Conservation (phyloP, 164 flowering plant genomes). For the Paratinospora sagittata region DNA sequence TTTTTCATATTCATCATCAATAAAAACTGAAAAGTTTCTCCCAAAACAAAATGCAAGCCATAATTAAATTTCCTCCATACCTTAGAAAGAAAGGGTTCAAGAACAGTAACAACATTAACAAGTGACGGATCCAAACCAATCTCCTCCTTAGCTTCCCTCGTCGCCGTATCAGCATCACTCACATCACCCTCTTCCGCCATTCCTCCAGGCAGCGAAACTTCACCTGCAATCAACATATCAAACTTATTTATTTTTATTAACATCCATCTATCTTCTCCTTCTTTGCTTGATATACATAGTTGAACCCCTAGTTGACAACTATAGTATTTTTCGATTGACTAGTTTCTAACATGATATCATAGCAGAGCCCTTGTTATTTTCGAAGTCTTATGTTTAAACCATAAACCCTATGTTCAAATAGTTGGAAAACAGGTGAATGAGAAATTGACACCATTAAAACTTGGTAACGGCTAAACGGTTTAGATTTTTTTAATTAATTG, state of each 20-base stretch:
- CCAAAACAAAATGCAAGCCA: not conserved
- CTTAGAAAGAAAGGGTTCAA: slow-evolving; percentile 84
- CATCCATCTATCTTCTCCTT: too few relatives aligned
- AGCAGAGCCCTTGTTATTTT: too few relatives aligned
- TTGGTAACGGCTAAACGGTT: too few relatives aligned
- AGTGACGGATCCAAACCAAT: slow-evolving; percentile 87
- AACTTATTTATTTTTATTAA: not conserved
- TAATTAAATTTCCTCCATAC: slow-evolving; percentile 25
- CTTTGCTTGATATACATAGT: too few relatives aligned
- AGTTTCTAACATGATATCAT: too few relatives aligned
- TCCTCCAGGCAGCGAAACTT: slow-evolving; percentile 92
- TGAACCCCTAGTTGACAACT: too few relatives aligned
- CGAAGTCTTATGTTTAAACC: too few relatives aligned
- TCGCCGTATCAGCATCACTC: slow-evolving; percentile 65
- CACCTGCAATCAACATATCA: slow-evolving; percentile 43
- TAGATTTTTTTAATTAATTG: too few relatives aligned
- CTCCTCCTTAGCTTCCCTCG: slow-evolving; percentile 92
- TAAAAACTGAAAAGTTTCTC: not conserved
- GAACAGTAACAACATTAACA: slow-evolving; percentile 62
- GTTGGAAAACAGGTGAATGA: too few relatives aligned
- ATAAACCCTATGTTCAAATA: too few relatives aligned
- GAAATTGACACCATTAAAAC: too few relatives aligned
- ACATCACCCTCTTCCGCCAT: slow-evolving; percentile 75
- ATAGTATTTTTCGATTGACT: too few relatives aligned
- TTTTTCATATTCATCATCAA: not conserved